These are phyloP conservation scores for Herpotrichia juniperi DNA, from an alignment of 2,329 filamentous ascomycete genomes.

Conservation along the genomic window DNA sequence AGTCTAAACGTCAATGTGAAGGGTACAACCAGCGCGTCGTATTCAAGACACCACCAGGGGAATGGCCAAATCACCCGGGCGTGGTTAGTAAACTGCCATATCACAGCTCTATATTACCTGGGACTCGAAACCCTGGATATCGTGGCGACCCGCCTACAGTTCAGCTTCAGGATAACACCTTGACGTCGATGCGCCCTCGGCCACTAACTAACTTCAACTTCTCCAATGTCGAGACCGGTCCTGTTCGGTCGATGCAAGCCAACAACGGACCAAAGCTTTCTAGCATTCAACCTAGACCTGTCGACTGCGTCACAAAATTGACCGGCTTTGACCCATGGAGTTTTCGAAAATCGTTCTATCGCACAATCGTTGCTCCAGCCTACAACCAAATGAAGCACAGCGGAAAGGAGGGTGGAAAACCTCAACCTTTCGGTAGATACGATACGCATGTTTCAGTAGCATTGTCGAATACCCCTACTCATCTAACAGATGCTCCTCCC, in stretches of 20 bases:
- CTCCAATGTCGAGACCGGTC: conserved; percentile 21
- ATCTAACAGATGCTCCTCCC: no score
- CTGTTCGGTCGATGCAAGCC: no score
- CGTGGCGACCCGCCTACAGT: conserved; percentile 17
- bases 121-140: conserved; percentile 25
- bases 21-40: conserved; percentile 82
- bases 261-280: no score
- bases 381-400: no score
- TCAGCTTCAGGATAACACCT: conserved; percentile 25
- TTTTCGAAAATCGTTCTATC: no score
- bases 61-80: conserved; percentile 48
- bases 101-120: conserved; percentile 46
- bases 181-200: conserved; percentile 36
- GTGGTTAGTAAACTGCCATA: conserved; percentile 45
- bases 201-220: conserved; percentile 35
- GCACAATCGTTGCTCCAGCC: no score
- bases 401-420: no score
- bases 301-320: conserved; percentile 40
- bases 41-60: conserved; percentile 76
- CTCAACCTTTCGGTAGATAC: no score
- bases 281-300: conserved; percentile 15
- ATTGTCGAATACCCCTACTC: no score
- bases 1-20: conserved; percentile 84
- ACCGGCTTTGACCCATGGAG: conserved; percentile 46
- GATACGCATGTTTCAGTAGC: no score